phyloP scores from a whole-genome alignment of 805 yeast genomes.

The Torulaspora gathmanii region DNA sequence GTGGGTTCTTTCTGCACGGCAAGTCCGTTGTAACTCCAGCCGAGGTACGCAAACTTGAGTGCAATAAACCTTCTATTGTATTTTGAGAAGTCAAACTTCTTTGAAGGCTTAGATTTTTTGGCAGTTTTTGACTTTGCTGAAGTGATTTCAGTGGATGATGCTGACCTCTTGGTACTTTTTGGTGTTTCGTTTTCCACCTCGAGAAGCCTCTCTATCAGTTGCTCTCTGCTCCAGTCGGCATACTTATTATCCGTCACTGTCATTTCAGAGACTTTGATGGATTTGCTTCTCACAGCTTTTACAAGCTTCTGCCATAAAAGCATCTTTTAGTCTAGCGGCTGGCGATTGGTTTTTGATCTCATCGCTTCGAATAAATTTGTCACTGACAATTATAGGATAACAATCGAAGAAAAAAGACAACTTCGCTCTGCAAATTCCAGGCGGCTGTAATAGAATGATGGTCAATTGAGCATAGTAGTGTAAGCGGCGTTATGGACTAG shows the following conservation, averaged over 20 bases:
- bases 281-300: neutral
- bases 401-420: neutral
- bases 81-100: constrained; percentile 62
- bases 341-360: neutral
- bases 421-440: neutral
- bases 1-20: constrained; percentile 76
- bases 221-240: constrained; percentile 58
- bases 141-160: neutral
- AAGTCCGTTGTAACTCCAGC: constrained; percentile 92
- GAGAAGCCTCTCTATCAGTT: constrained; percentile 51
- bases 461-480: neutral
- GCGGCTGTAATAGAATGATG: neutral
- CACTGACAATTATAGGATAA: neutral
- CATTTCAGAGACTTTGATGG: neutral
- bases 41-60: constrained; percentile 76
- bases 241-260: constrained; percentile 38
- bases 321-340: neutral
- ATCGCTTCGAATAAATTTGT: neutral
- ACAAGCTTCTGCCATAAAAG: constrained; percentile 6
- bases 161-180: neutral
- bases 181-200: constrained; percentile 46
- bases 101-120: constrained; percentile 31
- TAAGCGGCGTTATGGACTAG: too few relatives aligned
- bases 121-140: constrained; percentile 9
- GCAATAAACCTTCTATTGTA: constrained; percentile 68